Percentiles rank a stretch among this genome's conserved stretches.
Conservation (phyloP, 345 rosid species). For the Populus ilicifolia region DNA sequence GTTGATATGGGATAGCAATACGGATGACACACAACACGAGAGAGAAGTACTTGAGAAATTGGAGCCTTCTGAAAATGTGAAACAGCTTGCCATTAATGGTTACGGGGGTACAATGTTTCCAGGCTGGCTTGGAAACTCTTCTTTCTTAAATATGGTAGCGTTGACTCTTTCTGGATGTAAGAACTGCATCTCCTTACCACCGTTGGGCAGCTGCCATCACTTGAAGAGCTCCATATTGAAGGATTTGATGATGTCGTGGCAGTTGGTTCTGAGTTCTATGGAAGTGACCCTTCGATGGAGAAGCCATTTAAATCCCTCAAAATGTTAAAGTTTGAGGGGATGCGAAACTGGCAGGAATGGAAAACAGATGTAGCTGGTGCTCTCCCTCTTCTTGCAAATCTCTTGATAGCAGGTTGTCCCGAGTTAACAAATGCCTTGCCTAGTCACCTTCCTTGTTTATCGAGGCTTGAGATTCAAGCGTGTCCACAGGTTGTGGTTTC, state of each 20-base stretch:
- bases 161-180: background rate
- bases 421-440: background rate
- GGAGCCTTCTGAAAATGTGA: background rate
- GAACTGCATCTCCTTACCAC: background rate
- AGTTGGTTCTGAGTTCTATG: no score
- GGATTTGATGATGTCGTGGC: no score
- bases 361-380: background rate
- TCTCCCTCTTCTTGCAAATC: conserved; percentile 6
- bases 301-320: background rate
- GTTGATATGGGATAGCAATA: background rate
- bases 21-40: background rate
- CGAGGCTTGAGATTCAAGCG: no score
- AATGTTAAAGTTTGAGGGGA: background rate
- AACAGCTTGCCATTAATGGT: background rate
- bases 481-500: no score
- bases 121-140: background rate
- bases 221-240: no score
- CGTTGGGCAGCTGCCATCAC: conserved; percentile 1
- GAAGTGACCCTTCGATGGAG: no score
- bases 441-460: background rate
- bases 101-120: conserved; percentile 8
- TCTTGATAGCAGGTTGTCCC: background rate
- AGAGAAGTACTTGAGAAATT: background rate
- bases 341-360: conserved; percentile 4
- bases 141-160: background rate